Base-by-base conservation (phyloP, 2,329 filamentous ascomycete species). In the Paradendryphiella salina region DNA sequence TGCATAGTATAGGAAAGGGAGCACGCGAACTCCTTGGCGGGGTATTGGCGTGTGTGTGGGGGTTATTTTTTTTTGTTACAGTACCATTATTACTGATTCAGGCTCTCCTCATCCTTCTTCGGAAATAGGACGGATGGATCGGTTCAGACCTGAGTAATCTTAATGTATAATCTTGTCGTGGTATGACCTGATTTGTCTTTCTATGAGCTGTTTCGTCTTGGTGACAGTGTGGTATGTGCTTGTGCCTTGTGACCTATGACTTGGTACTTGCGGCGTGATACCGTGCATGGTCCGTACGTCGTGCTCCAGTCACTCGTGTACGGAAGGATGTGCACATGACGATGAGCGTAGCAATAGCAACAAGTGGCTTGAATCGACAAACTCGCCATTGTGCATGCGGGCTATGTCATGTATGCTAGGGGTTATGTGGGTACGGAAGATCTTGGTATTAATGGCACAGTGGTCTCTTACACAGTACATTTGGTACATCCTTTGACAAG, bases 11-110 rank as follows among this genome's bases (percentile, higher is more conserved):
- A 40, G 46, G 39, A 26, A 49, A 36, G 23, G 18, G 35, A 37
- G 46, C 46, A 49, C 39, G 26, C 40, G 46, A 21, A 28, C 21
- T 32, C 3, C 45, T 48, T 48, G 45, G 45, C 45, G 21, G 11
- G 20, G 23, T 41, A 14, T 41, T 26, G 26, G 38, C 3, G 23
- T 26, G 38, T 40, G 20, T 18, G 26, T 17, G 38, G 31, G 13
- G 13, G 7, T 9, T 6, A 8, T 26, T n/a, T n/a, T n/a, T n/a
- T n/a, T n/a, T n/a, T n/a, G n/a, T n/a, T n/a, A n/a, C n/a, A n/a
- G n/a, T n/a, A n/a, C n/a, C n/a, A n/a, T 7, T 23, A 7, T 23
- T 23, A 7, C 35, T 33, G 35, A 21, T 31, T 40, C 9, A 34
- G 7, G 23, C 23, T 26, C 8, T 26, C 23, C 5, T 9, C 23